phyloP scores from a whole-genome alignment of 306 rosid genomes.

The Quercus variabilis region DNA sequence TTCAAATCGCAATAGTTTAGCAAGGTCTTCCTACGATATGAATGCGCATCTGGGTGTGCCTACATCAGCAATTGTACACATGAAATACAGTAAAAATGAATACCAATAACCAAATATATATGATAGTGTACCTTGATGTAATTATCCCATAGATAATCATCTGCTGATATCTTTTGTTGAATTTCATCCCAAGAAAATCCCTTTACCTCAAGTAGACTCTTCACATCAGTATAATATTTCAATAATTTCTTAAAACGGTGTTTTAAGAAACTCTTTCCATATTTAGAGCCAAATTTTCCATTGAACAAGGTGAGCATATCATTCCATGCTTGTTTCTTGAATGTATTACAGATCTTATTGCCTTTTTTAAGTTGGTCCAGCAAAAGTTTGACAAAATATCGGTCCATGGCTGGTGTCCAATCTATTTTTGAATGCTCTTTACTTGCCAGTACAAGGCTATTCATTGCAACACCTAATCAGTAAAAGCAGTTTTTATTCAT shows the following conservation, averaged over 20 bases:
- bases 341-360: slow-evolving; percentile 19
- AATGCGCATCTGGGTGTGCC: slow-evolving; percentile 43
- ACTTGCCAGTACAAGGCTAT: slow-evolving; percentile 16
- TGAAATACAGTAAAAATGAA: slow-evolving; percentile 13
- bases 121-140: slow-evolving; percentile 38
- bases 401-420: slow-evolving; percentile 46
- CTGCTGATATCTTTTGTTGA: slow-evolving; percentile 45
- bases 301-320: slow-evolving; percentile 43
- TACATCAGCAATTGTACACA: slow-evolving; percentile 29
- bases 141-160: slow-evolving; percentile 41
- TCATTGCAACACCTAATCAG: slow-evolving; percentile 30
- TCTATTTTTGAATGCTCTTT: slow-evolving; percentile 28
- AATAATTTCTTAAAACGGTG: slow-evolving; percentile 34
- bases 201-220: slow-evolving; percentile 31
- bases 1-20: slow-evolving; percentile 40
- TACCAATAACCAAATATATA: background rate
- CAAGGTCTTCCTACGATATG: slow-evolving; percentile 44
- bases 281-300: slow-evolving; percentile 33
- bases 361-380: slow-evolving; percentile 42
- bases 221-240: slow-evolving; percentile 38
- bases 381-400: slow-evolving; percentile 53
- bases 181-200: slow-evolving; percentile 55
- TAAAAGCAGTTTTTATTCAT: background rate
- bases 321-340: slow-evolving; percentile 48
- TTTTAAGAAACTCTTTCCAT: slow-evolving; percentile 39